Conservation (phyloP, 2,329 filamentous ascomycete species). For the Penicillium sp. region DNA sequence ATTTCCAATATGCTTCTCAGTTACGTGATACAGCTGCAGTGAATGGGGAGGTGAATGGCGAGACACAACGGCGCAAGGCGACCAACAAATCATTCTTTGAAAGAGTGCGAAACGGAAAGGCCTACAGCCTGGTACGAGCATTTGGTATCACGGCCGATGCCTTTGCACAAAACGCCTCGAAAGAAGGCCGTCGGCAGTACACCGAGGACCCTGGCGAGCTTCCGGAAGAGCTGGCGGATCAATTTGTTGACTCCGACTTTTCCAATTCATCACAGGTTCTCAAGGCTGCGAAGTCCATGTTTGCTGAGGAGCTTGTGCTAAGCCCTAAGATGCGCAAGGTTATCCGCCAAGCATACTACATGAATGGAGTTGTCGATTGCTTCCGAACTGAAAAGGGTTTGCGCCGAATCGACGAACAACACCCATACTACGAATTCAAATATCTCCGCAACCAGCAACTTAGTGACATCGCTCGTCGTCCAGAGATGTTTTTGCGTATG, state of each 20-base stretch:
- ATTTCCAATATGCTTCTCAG: slow-evolving; percentile 86
- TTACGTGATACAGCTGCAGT: slow-evolving; percentile 74
- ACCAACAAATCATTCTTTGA: slow-evolving; percentile 79
- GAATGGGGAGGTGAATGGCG: slow-evolving; percentile 58
- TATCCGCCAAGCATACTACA: slow-evolving; percentile 79
- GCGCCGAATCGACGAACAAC: slow-evolving; percentile 88
- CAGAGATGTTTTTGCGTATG: slow-evolving; percentile 94
- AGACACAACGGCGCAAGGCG: slow-evolving; percentile 76
- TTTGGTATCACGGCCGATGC: slow-evolving; percentile 89
- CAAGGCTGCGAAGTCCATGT: slow-evolving; percentile 78
- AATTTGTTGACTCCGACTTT: slow-evolving; percentile 70
- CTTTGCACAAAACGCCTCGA: slow-evolving; percentile 81
- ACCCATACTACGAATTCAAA: slow-evolving; percentile 97
- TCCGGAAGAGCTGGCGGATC: slow-evolving; percentile 85
- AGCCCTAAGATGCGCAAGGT: slow-evolving; percentile 88
- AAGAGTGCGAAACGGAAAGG: slow-evolving; percentile 74
- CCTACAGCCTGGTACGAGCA: slow-evolving; percentile 78
- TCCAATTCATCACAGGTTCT: slow-evolving; percentile 73
- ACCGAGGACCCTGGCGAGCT: slow-evolving; percentile 79
- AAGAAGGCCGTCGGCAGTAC: slow-evolving; percentile 73
- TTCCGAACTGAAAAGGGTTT: slow-evolving; percentile 90
- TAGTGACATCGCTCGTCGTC: slow-evolving; percentile 73
- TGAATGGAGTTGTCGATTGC: slow-evolving; percentile 80
- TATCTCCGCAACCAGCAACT: slow-evolving; percentile 90
- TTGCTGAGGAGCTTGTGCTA: slow-evolving; percentile 82